Evolutionary conservation across 139 green algal species (phyloP), one percentile per base, ranked within the genome.

Genomic region (Yamagishiella unicocca): DNA sequence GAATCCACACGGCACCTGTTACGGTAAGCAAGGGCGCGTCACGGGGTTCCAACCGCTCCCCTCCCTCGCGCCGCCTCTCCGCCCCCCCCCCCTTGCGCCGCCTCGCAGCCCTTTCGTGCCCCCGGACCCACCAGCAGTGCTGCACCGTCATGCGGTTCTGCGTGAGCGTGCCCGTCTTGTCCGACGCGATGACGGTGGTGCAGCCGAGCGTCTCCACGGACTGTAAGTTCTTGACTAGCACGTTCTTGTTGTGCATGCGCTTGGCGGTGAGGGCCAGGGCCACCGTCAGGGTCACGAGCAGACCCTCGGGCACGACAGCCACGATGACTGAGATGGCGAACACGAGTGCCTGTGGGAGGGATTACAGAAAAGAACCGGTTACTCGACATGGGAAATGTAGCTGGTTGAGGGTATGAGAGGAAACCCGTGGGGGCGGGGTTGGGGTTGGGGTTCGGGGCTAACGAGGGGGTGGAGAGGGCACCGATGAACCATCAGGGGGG

Each of bases 181-280:
- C 90, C 1, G 79, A 90, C 29, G 84, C 84, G 54, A 93, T 93
- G 66, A 91, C 72, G 3, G 88, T 90, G n/a, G 88, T 90, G 35
- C 79, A 89, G 40, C 90, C 90, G 70, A 93, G 84, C 42, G 90
- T 90, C 83, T 93, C 90, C 38, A 93, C 89, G 46, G 94, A 94
- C 71, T 98, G 94, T 50, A 92, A 79, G 72, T 92, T 93, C 87
- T 93, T 93, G 37, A 93, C 90, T 38, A 93, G 84, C 67, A 93
- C 83, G 62, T 87, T 88, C 33, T 87, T 85, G 17, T 68, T 55
- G 50, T 93, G 88, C 90, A 93, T 91, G 31, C 87, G 64, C 76
- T 93, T 91, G 77, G 90, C 87, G 25, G 87, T 92, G 8, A 93
- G 82, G 4, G 90, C 84, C 74, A 93, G 87, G 2, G 87, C 85